Evolutionary conservation across 2,329 filamentous ascomycete species (phyloP).

Genomic region (Mycosphaerella sp.): DNA sequence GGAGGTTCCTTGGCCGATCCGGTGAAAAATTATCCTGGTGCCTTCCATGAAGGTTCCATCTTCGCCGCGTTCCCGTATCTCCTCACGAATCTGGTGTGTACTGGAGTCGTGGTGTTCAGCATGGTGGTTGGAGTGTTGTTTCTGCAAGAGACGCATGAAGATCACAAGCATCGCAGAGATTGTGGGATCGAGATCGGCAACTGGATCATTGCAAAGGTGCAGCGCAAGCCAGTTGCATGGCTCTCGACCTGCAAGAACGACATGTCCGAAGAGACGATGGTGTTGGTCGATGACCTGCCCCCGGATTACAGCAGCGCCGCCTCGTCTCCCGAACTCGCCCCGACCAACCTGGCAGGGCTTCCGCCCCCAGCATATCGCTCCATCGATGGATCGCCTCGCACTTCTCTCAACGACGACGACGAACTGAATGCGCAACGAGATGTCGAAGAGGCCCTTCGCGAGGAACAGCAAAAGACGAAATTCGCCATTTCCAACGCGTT

Average conservation of each 20-base stretch:
- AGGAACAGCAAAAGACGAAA: constrained; percentile 21
- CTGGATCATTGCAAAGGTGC: constrained; percentile 49
- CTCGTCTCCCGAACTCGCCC: constrained; percentile 46
- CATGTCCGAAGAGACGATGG: constrained; percentile 52
- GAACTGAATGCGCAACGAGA: constrained; percentile 21
- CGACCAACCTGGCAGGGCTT: constrained; percentile 23
- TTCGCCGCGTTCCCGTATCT: constrained; percentile 87
- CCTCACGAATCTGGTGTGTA: constrained; percentile 85
- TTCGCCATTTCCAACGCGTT: constrained; percentile 56
- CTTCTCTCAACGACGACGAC: constrained; percentile 13
- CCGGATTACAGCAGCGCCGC: constrained; percentile 61
- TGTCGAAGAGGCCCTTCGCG: constrained; percentile 28
- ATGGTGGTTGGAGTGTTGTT: constrained; percentile 76
- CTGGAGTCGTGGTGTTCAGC: constrained; percentile 67
- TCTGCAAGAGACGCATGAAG: constrained; percentile 86
- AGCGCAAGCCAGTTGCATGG: constrained; percentile 22
- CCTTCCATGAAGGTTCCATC: constrained; percentile 67
- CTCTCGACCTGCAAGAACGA: constrained; percentile 38
- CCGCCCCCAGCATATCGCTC: constrained; percentile 32
- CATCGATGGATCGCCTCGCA: constrained; percentile 29
- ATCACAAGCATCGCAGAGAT: constrained; percentile 71
- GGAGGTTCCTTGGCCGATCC: constrained; percentile 85
- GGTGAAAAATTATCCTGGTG: constrained; percentile 68
- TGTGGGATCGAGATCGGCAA: constrained; percentile 68
- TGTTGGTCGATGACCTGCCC: constrained; percentile 58